Conservation (phyloP, 2,329 filamentous ascomycete species). For the Cladosporium sp. region DNA sequence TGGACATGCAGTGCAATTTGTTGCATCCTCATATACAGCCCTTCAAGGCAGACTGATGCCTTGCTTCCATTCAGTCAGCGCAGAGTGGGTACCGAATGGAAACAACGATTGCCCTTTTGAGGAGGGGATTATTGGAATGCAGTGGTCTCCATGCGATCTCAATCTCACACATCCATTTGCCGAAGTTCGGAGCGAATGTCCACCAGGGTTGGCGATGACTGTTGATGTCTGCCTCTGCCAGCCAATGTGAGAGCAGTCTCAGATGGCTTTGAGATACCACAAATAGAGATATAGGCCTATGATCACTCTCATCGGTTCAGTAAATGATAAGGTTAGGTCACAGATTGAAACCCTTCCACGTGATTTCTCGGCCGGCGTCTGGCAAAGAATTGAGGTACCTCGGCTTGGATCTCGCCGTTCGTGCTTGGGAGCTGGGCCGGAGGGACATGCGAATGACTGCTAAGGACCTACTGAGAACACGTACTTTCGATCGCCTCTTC, state of each 20-base stretch:
- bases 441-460: constrained; percentile 3
- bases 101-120: neutral
- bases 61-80: neutral
- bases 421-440: neutral
- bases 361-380: neutral
- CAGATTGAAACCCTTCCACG: neutral
- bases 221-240: neutral
- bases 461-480: neutral
- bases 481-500: neutral
- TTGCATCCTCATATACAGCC: neutral
- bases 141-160: neutral
- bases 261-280: neutral
- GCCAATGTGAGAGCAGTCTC: neutral
- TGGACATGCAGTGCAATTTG: neutral
- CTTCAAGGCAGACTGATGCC: neutral
- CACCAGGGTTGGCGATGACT: neutral
- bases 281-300: neutral
- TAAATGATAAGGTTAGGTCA: neutral
- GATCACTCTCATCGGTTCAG: neutral
- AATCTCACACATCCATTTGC: neutral
- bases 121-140: neutral
- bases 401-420: neutral
- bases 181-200: neutral
- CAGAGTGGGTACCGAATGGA: neutral
- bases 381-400: neutral